Evolutionary conservation across 306 rosid genomes (phyloP).

Genomic region (Vigna hirtella): DNA sequence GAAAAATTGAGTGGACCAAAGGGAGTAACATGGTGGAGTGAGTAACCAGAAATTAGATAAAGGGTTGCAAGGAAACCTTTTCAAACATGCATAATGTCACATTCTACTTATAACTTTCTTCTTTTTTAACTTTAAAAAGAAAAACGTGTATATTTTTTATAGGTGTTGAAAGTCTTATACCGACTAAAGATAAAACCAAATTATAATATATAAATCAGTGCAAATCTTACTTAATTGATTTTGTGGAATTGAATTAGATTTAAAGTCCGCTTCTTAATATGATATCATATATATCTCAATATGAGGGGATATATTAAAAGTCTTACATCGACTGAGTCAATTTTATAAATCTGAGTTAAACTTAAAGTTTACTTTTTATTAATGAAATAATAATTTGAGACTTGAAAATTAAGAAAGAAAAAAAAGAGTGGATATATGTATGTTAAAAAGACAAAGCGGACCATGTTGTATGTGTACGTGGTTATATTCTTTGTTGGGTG

Average conservation of each 20-base stretch:
- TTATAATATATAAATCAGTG: too few species aligned
- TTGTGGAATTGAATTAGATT: too few species aligned
- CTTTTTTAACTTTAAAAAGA: background rate
- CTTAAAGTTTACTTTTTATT: too few species aligned
- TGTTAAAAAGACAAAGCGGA: slow-evolving; percentile 29
- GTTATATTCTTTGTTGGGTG: slow-evolving; percentile 16
- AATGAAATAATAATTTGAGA: background rate
- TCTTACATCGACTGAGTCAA: too few species aligned
- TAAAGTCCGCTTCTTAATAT: too few species aligned
- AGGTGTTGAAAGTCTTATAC: background rate
- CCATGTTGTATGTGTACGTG: slow-evolving; percentile 17
- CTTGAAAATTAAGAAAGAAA: slow-evolving; percentile 5
- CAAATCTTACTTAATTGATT: rapidly evolving
- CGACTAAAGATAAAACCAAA: rapidly evolving
- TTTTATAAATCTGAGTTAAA: too few species aligned
- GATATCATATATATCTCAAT: too few species aligned
- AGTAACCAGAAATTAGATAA: slow-evolving; percentile 40
- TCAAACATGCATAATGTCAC: background rate
- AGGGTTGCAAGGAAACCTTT: slow-evolving; percentile 29
- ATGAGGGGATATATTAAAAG: too few species aligned
- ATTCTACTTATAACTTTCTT: slow-evolving; percentile 28
- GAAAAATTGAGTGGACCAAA: slow-evolving; percentile 30
- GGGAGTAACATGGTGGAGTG: slow-evolving; percentile 39
- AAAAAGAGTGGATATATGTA: background rate
- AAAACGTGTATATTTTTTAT: background rate